Evolutionary conservation across 495 filamentous ascomycete genomes (phyloP), one percentile per base, ranked within the genome.

Genomic region (Penicillium odoratum): DNA sequence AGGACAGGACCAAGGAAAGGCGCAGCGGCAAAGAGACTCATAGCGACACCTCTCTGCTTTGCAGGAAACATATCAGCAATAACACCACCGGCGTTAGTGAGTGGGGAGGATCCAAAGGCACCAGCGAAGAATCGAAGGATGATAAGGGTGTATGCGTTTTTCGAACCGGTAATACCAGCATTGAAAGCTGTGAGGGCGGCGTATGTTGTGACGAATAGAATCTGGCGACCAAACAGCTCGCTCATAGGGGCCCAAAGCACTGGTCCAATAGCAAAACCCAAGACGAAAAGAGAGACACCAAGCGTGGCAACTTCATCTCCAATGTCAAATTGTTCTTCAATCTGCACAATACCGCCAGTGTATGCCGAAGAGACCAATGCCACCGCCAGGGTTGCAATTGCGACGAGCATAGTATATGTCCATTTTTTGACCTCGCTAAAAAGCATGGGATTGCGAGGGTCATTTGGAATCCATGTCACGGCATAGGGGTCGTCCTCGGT

Each of bases 81-180:
- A 34, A 90, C 83, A 65, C 88, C 88, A 56, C 88, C 87, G 16
- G 85, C 78, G 67, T 90, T 92, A 28, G 87, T 90, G 53, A 92
- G 63, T 30, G 87, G 83, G 1, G 87, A 88, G 3, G 85, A 85
- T 30, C 90, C 90, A 68, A 91, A 90, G n/a, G 88, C 78, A 51
- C 90, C 88, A 28, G 86, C 88, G 52, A 92, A 86, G 78, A 92
- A 91, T 25, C 90, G 87, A 29, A 92, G 79, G 58, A 92, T 82
- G 50, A 92, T 74, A 1, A 94, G 74, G 3, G 85, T 83, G 60
- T 81, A 70, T 47, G 85, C 80, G 60, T 89, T 90, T 57, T 84
- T 74, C 1, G 86, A 68, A 13, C 83, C 81, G 3, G 85, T 82
- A 44, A 80, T 80, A 25, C 81, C 89, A 57, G 82, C 85, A 61